Evolutionary conservation across 1,139 yeast species (phyloP).

Genomic region (Fermentozyma sake): DNA sequence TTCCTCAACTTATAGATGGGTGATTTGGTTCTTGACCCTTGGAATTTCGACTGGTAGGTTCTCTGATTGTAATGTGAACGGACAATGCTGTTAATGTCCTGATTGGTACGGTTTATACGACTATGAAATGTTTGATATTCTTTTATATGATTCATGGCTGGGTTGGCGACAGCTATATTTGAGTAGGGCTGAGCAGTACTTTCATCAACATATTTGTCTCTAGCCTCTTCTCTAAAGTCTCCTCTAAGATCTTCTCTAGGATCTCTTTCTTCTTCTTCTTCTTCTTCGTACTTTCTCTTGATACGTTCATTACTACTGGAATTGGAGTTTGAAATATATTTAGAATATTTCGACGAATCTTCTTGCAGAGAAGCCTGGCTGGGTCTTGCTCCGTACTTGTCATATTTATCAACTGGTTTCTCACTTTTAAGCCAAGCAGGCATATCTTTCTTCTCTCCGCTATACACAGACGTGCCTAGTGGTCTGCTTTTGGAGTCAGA

Average conservation of each 20-base stretch:
- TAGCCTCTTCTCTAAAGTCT: no score
- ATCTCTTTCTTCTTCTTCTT: slow-evolving; percentile 9
- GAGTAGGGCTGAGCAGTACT: slow-evolving; percentile 22
- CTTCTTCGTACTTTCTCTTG: slow-evolving; percentile 11
- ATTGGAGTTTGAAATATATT: slow-evolving; percentile 1
- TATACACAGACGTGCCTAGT: slow-evolving; percentile 21
- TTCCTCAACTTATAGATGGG: slow-evolving; percentile 83
- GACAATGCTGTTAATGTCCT: slow-evolving; percentile 57
- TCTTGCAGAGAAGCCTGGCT: slow-evolving; percentile 1
- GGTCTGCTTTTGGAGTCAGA: slow-evolving; percentile 1
- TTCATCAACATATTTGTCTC: slow-evolving; percentile 3
- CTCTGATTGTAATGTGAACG: slow-evolving; percentile 83
- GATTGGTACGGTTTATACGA: slow-evolving; percentile 29
- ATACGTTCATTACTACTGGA: no score
- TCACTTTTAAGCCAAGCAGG: slow-evolving; percentile 42
- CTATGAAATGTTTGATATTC: slow-evolving; percentile 42
- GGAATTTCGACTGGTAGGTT: slow-evolving; percentile 62
- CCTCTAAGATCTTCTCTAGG: slow-evolving; percentile 4
- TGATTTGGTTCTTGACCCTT: slow-evolving; percentile 62
- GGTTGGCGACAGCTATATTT: slow-evolving; percentile 29
- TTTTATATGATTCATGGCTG: no score
- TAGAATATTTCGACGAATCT: slow-evolving; percentile 3
- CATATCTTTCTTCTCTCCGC: slow-evolving; percentile 17
- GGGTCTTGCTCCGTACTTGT: slow-evolving; percentile 31
- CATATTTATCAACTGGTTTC: slow-evolving; percentile 31